A percentile compares a stretch with the other conserved stretches of the same genome.
Evolutionary conservation across 495 filamentous ascomycete species (phyloP).

Genomic region (Talaromyces adpressus): DNA sequence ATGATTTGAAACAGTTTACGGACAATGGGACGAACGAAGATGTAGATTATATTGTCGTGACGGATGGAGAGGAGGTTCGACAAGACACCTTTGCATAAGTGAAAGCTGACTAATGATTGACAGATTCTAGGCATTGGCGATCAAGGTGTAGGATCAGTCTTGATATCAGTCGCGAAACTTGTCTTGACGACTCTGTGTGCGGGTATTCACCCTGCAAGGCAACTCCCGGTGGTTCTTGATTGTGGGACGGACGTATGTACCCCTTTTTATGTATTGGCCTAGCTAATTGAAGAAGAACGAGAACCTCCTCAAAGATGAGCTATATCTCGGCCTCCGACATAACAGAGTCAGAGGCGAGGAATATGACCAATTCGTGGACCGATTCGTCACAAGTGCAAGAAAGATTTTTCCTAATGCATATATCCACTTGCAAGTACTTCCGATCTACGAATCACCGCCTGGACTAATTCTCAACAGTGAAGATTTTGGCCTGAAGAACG

Average conservation of each 20-base stretch:
- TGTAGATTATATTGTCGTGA: constrained; percentile 85
- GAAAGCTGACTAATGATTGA: neutral
- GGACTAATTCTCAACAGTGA: constrained; percentile 27
- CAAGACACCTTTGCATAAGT: neutral
- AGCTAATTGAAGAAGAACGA: constrained; percentile 49
- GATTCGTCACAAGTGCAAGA: constrained; percentile 59
- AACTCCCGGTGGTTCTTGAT: constrained; percentile 78
- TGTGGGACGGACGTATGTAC: constrained; percentile 62
- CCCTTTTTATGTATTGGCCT: neutral
- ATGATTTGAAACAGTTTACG: constrained; percentile 57
- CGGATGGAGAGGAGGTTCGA: constrained; percentile 60
- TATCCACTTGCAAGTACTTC: constrained; percentile 60
- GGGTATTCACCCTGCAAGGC: constrained; percentile 74
- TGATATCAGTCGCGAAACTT: constrained; percentile 80
- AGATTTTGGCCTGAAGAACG: constrained; percentile 53
- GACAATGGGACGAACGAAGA: constrained; percentile 52
- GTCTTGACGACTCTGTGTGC: constrained; percentile 78
- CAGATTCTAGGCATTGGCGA: constrained; percentile 86
- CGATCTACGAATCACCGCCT: neutral
- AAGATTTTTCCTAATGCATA: constrained; percentile 73
- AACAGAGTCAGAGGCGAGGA: constrained; percentile 59
- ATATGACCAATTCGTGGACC: constrained; percentile 74
- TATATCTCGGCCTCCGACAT: constrained; percentile 72
- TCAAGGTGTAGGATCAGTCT: constrained; percentile 81
- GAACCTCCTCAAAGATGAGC: constrained; percentile 64